Conservation (phyloP, 2,329 filamentous ascomycete genomes). For the Simplicillium sp. region DNA sequence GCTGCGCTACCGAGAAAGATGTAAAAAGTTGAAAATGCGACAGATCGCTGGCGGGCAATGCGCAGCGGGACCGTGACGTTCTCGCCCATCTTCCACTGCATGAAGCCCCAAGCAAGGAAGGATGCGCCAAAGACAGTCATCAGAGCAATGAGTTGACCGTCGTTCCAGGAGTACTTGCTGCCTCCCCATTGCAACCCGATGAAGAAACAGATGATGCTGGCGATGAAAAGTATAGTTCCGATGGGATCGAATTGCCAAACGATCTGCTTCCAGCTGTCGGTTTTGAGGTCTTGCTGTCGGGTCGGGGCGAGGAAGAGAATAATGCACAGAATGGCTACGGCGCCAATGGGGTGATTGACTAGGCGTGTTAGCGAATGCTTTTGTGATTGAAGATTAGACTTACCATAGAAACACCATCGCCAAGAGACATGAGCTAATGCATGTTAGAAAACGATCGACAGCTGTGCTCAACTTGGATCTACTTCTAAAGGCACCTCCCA, state of each 20-base stretch:
- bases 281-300: neutral
- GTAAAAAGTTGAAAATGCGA: constrained; percentile 32
- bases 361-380: neutral
- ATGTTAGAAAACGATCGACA: no score
- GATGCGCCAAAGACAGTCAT: constrained; percentile 22
- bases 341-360: constrained; percentile 18
- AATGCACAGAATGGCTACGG: constrained; percentile 9
- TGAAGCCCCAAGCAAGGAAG: constrained; percentile 29
- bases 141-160: no score
- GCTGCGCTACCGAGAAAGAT: constrained; percentile 13
- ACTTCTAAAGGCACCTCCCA: neutral
- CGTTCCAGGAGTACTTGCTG: constrained; percentile 15
- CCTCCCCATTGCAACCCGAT: constrained; percentile 34
- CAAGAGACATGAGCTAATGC: constrained; percentile 11
- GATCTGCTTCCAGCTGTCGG: constrained; percentile 1
- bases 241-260: constrained; percentile 13
- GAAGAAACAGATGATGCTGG: constrained; percentile 24
- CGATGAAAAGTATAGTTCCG: constrained; percentile 7
- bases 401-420: constrained; percentile 11
- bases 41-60: constrained; percentile 67
- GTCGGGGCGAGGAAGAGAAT: constrained; percentile 14
- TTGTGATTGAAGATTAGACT: neutral
- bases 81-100: constrained; percentile 20
- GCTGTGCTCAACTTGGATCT: no score
- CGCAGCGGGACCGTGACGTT: constrained; percentile 42